Percentiles rank a stretch among this genome's conserved stretches.
phyloP scores from a whole-genome alignment of 768 basidiomycete species.

The Pleurotus sapidus region DNA sequence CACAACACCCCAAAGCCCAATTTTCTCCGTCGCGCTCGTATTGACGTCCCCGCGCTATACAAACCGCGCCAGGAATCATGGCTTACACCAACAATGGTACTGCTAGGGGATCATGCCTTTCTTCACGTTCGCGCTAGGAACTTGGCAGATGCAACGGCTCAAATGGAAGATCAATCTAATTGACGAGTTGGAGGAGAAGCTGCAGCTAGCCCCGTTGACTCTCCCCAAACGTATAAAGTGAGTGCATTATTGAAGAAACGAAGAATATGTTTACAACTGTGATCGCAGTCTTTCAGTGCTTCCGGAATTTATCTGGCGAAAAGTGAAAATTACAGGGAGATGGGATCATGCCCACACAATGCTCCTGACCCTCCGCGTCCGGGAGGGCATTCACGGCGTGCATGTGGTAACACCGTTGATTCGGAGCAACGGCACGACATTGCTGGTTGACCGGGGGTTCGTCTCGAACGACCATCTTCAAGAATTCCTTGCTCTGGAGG shows the following conservation, averaged over 20 bases:
- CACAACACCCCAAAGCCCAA: neutral
- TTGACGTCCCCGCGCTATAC: conserved; percentile 47
- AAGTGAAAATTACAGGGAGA: conserved; percentile 72
- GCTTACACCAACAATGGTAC: conserved; percentile 66
- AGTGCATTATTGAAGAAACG: conserved; percentile 21
- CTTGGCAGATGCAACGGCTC: conserved; percentile 91
- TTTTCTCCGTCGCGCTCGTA: conserved; percentile 8
- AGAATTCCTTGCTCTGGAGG: conserved; percentile 27
- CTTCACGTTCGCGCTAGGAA: conserved; percentile 85
- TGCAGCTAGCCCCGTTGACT: conserved; percentile 71
- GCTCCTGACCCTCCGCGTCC: conserved; percentile 81
- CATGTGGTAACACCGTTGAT: conserved; percentile 86
- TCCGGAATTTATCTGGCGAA: conserved; percentile 87
- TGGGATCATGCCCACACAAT: conserved; percentile 82
- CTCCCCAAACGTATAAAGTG: conserved; percentile 90
- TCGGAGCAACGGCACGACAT: conserved; percentile 75
- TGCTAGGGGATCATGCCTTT: conserved; percentile 87
- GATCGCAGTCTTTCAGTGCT: conserved; percentile 57
- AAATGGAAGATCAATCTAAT: conserved; percentile 95
- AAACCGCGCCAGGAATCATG: conserved; percentile 57
- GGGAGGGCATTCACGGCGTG: conserved; percentile 85
- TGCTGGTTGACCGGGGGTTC: conserved; percentile 93
- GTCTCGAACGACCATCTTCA: conserved; percentile 52
- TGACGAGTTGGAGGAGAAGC: conserved; percentile 89
- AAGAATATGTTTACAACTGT: conserved; percentile 17